A percentile compares a stretch with the other conserved stretches of the same genome.
These are phyloP conservation scores for Neurospora sp. DNA, from an alignment of 495 filamentous ascomycete genomes.

Conservation along the genomic window DNA sequence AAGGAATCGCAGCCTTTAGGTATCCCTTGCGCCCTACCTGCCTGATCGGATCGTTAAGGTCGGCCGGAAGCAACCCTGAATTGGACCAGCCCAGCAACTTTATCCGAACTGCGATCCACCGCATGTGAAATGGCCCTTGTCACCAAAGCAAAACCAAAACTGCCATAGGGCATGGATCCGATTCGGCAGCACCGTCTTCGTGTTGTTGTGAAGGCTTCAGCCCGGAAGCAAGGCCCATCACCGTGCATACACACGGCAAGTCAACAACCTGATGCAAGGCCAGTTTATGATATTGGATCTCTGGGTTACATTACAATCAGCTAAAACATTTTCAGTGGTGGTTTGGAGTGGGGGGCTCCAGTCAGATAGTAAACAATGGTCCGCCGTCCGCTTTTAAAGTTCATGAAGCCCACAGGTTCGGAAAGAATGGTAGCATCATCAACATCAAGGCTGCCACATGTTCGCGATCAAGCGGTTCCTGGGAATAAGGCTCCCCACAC, in stretches of 20 bases:
- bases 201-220: not conserved
- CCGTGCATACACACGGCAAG: not conserved
- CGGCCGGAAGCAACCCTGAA: not conserved
- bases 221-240: not conserved
- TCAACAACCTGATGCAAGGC: not conserved
- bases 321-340: not conserved
- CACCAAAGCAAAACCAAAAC: not conserved
- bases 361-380: not conserved
- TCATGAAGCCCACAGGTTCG: not conserved
- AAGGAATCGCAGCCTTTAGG: not conserved
- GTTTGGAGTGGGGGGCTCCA: not conserved
- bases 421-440: not conserved
- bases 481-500: not conserved
- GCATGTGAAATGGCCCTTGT: not conserved
- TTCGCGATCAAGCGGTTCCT: not conserved
- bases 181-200: not conserved
- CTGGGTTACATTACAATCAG: not conserved
- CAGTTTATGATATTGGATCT: not conserved
- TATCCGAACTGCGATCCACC: not conserved
- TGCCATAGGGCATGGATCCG: not conserved
- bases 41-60: not conserved
- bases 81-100: not conserved
- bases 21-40: not conserved
- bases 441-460: not conserved
- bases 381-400: not conserved